Evolutionary conservation across 805 yeast species (phyloP).

Genomic region (Metschnikowia noctiluminum): DNA sequence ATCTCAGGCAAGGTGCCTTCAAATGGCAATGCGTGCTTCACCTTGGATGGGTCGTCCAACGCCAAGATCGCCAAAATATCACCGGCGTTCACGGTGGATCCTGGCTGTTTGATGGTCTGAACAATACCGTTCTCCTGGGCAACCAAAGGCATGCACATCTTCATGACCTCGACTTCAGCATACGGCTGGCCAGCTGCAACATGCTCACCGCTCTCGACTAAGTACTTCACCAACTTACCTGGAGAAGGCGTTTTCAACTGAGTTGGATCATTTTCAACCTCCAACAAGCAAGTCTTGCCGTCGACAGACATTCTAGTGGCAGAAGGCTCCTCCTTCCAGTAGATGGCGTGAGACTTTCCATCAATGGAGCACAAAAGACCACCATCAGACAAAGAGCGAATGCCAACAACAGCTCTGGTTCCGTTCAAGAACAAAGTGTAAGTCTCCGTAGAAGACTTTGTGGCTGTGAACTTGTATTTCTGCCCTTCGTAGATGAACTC

Average conservation of each 20-base stretch:
- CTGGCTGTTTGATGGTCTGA: constrained; percentile 94
- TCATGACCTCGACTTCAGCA: constrained; percentile 99
- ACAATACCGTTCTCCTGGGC: constrained; percentile 92
- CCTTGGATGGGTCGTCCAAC: constrained; percentile 94
- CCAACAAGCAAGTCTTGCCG: constrained; percentile 89
- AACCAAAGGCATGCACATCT: constrained; percentile 97
- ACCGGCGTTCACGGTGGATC: constrained; percentile 95
- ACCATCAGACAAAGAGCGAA: constrained; percentile 88
- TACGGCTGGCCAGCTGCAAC: constrained; percentile 86
- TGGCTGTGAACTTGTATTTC: constrained; percentile 92
- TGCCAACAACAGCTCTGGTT: constrained; percentile 83
- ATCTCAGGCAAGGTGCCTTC: constrained; percentile 90
- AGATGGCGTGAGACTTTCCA: constrained; percentile 91
- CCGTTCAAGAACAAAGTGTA: constrained; percentile 93
- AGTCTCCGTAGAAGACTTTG: constrained; percentile 80
- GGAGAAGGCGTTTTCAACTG: constrained; percentile 98
- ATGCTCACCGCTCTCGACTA: constrained; percentile 95
- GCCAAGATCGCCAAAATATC: constrained; percentile 94
- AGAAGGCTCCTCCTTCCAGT: constrained; percentile 97
- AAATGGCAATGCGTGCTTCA: constrained; percentile 92
- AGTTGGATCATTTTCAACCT: constrained; percentile 96
- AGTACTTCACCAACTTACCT: constrained; percentile 90
- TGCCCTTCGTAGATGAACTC: constrained; percentile 95
- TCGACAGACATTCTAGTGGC: constrained; percentile 95
- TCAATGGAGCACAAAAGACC: constrained; percentile 84